Evolutionary conservation across 805 yeast genomes (phyloP), one percentile per base, ranked within the genome.

Genomic region (Barnettozyma siamensis): DNA sequence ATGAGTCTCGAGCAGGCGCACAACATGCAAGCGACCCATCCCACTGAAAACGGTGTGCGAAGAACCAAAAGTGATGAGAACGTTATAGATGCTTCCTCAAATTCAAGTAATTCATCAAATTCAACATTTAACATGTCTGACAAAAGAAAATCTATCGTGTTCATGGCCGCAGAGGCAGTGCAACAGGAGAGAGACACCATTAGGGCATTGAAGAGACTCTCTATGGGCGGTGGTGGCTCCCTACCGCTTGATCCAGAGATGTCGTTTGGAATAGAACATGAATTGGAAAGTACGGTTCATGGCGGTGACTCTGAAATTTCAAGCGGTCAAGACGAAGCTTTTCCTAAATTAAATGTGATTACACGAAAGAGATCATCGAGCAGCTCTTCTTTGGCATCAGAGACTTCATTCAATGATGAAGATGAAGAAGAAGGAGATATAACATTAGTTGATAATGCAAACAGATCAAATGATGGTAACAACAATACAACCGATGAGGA

Each of bases 111-210:
- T n/a, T 11, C 24, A 21, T 21, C 24, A 7, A 9, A 21, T 21
- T 21, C 24, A 21, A 21, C 24, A 9, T 7, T 21, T n/a, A n/a
- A n/a, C n/a, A n/a, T 21, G 24, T 6, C 24, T 7, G 38, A 35
- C n/a, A 41, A 41, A 29, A 27, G 73, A 33, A 67, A 68, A 43
- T 66, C 74, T 41, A 65, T 75, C 53, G 66, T 70, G 37, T 50
- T 68, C 33, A 72, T 75, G 28, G 94, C 94, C 2, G 88, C 87
- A 3, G 78, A 78, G 51, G 87, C 88, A 6, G 75, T 85, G 35
- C 87, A 84, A 53, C 79, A 76, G 45, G 93, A 85, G 55, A 70
- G 83, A 47, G 77, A 78, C 60, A 78, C 80, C 58, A 85, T 85
- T 46, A 77, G 83, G 29, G 83, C 86, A 17, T 64, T 85, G 49